phyloP scores from a whole-genome alignment of 306 rosid genomes.

The Prunus fruticosa region DNA sequence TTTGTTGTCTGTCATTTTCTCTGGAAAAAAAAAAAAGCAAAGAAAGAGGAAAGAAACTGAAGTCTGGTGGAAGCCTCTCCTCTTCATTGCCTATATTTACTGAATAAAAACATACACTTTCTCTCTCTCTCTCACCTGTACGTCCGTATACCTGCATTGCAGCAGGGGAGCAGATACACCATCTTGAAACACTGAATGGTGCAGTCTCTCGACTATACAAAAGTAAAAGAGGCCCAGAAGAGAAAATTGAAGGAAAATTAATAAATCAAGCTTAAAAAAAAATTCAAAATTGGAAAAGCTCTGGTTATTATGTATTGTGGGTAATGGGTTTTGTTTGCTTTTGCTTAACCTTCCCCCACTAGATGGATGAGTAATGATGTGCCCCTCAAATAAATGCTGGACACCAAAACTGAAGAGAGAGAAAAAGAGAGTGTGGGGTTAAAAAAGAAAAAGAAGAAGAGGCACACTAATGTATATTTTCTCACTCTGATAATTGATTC shows the following conservation, averaged over 20 bases:
- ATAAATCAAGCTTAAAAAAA: background rate
- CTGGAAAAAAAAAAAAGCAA: too few relatives aligned
- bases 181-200: conserved; percentile 42
- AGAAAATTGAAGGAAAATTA: background rate
- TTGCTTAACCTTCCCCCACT: conserved; percentile 59
- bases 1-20: background rate
- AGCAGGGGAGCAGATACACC: conserved; percentile 27
- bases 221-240: conserved; percentile 11
- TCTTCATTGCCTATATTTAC: background rate
- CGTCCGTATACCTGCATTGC: conserved; percentile 47
- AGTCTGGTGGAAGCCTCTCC: conserved; percentile 3
- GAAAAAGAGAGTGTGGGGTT: conserved; percentile 17
- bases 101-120: background rate
- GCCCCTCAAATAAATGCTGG: conserved; percentile 57
- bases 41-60: too few relatives aligned
- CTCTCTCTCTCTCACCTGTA: background rate
- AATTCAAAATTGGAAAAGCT: background rate
- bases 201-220: conserved; percentile 63
- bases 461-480: background rate
- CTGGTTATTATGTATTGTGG: background rate
- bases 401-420: conserved; percentile 38
- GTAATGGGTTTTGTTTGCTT: conserved; percentile 54
- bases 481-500: conserved; percentile 37
- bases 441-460: conserved; percentile 1
- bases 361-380: conserved; percentile 93